phyloP scores from a whole-genome alignment of 164 flowering plant genomes.

The Piper betle region DNA sequence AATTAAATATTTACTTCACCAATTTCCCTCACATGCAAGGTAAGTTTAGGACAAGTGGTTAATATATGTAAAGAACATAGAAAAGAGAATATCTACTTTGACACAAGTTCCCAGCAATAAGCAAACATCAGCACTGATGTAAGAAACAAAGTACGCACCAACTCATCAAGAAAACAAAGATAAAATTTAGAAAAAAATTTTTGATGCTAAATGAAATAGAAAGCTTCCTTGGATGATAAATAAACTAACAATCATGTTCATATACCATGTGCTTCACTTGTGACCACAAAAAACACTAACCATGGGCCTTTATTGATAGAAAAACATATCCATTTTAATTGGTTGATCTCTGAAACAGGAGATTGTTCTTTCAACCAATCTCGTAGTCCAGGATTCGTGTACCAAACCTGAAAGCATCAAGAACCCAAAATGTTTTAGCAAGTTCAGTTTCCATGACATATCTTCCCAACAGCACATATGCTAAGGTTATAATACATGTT shows the following conservation, averaged over 20 bases:
- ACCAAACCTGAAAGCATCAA: constrained; percentile 49
- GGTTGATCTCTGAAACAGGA: constrained; percentile 43
- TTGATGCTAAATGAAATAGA: too few relatives aligned
- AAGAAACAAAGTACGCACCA: too few relatives aligned
- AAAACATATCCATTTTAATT: constrained; percentile 69
- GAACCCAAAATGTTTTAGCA: not conserved
- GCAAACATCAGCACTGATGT: too few relatives aligned
- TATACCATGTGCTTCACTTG: not conserved
- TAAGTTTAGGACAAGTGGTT: too few relatives aligned
- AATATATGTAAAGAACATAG: too few relatives aligned
- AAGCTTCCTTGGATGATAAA: too few relatives aligned
- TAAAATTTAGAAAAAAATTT: not conserved
- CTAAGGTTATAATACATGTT: not conserved
- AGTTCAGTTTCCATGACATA: not conserved
- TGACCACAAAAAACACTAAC: constrained; percentile 20
- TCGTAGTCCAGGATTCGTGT: constrained; percentile 61
- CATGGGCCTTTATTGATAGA: constrained; percentile 80
- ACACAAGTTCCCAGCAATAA: too few relatives aligned
- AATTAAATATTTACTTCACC: too few relatives aligned
- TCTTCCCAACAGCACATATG: not conserved
- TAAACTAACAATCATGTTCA: too few relatives aligned
- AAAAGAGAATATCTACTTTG: too few relatives aligned
- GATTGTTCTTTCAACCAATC: constrained; percentile 74
- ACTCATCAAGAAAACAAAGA: not conserved
- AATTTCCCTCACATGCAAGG: too few relatives aligned